Evolutionary conservation across 768 basidiomycete genomes (phyloP), one percentile per base, ranked within the genome.

Genomic region (Goffeauzyma gilvescens): DNA sequence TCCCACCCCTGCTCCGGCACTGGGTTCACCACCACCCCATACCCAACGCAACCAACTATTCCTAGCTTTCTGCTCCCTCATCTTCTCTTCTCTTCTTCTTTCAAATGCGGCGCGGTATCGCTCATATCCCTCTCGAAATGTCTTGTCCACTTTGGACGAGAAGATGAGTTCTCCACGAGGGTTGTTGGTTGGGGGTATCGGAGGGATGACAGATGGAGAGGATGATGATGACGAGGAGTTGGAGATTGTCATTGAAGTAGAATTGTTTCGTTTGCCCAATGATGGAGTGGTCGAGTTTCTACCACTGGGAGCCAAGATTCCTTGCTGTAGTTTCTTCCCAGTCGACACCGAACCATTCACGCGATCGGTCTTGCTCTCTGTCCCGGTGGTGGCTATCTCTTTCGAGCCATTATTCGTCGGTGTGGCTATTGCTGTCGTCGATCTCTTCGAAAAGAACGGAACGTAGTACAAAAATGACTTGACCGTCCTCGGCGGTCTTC

Each of bases 121-220:
- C 62, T 95, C 89, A 65, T 98, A 98, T 0, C 79, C 72, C 42
- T 96, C 93, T 18, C 81, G 70, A 62, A 96, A 96, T 15, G 63
- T 55, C 39, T 72, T 71, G 46, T 83, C 79, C 15, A 98, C 79
- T 34, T 82, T 76, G 9, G 79, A 82, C 2, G 82, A 86, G 65
- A 98, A 93, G 42, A 96, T 93, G 46, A 98, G 75, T 58, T 98
- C 93, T 38, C 93, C 90, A 12, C 89, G 78, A 3, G 90, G 87
- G 62, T 86, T 93, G 22, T 69, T 69, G 12, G 85, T 72, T 0
- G 86, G 84, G 2, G 87, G 86, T 31, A 93, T 89, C n/a, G 83
- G 75, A 1, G 78, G 68, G 43, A 84, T 76, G 13, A 72, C 65
- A 58, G 32, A 64, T 58, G 35, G 65, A 64, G 33, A 66, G 55